These are phyloP conservation scores for Crithidia expoeki DNA, from an alignment of 208 protist species.

Conservation along the genomic window DNA sequence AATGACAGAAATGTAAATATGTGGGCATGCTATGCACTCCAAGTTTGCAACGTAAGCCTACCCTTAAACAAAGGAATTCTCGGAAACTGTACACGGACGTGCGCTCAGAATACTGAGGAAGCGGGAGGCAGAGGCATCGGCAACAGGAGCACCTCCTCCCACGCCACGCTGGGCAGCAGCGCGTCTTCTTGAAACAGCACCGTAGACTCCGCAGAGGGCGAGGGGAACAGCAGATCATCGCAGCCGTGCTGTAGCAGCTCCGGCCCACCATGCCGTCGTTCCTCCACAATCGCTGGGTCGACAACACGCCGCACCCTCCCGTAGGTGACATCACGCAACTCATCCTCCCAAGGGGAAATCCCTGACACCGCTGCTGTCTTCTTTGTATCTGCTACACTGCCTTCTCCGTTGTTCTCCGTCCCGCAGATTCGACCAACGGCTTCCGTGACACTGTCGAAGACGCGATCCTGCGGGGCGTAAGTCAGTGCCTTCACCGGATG, in stretches of 20 bases:
- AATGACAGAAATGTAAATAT: no score
- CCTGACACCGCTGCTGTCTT: conserved; percentile 5
- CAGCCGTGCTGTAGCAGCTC: conserved; percentile 62
- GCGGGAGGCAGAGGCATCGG: conserved; percentile 79
- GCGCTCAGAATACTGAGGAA: conserved; percentile 66
- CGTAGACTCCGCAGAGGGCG: conserved; percentile 19
- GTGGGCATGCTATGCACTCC: no score
- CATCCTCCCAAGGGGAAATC: conserved; percentile 35
- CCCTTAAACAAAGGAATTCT: no score
- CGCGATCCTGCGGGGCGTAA: conserved; percentile 54
- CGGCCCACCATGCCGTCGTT: conserved; percentile 72
- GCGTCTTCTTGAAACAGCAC: conserved; percentile 66
- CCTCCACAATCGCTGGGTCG: conserved; percentile 69
- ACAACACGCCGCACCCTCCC: conserved; percentile 50
- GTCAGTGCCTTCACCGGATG: conserved; percentile 58
- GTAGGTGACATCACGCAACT: conserved; percentile 70
- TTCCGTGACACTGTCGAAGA: conserved; percentile 40
- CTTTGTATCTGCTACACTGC: neutral
- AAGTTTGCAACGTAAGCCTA: no score
- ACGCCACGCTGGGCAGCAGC: conserved; percentile 29
- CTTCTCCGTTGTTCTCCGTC: conserved; percentile 1
- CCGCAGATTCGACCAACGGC: conserved; percentile 16
- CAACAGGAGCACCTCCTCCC: conserved; percentile 47
- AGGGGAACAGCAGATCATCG: conserved; percentile 56
- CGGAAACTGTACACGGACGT: no score